A percentile compares a stretch with the other conserved stretches of the same genome.
Conservation (phyloP, 305 asterid genomes). For the Fraxinus platypoda region DNA sequence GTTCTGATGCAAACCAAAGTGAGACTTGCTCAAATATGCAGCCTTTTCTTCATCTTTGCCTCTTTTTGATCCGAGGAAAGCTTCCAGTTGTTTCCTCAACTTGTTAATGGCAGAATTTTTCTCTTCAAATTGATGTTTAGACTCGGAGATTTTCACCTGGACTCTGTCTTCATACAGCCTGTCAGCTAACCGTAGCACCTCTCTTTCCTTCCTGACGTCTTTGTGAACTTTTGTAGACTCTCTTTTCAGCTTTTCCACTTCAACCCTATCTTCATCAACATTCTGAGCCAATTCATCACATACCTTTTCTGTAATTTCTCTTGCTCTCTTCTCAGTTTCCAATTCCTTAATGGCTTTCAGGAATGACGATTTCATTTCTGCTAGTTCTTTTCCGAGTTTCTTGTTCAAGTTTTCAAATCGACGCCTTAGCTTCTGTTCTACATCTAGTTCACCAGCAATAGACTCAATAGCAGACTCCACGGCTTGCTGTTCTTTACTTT, state of each 20-base stretch:
- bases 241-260: slow-evolving; percentile 46
- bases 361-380: slow-evolving; percentile 60
- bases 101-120: slow-evolving; percentile 66
- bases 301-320: slow-evolving; percentile 67
- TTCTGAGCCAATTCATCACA: slow-evolving; percentile 73
- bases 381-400: slow-evolving; percentile 74
- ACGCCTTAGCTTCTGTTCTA: slow-evolving; percentile 64
- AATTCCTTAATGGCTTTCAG: slow-evolving; percentile 61
- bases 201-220: slow-evolving; percentile 65
- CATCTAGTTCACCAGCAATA: slow-evolving; percentile 66
- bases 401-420: slow-evolving; percentile 77
- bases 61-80: slow-evolving; percentile 54
- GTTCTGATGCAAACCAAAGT: slow-evolving; percentile 24
- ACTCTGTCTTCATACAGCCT: slow-evolving; percentile 59
- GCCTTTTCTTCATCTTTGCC: slow-evolving; percentile 45
- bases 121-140: slow-evolving; percentile 63
- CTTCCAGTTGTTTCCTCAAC: slow-evolving; percentile 77
- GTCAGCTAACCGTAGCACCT: slow-evolving; percentile 61
- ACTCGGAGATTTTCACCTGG: slow-evolving; percentile 59
- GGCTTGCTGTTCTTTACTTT: slow-evolving; percentile 51
- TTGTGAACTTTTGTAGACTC: slow-evolving; percentile 51
- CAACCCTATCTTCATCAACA: slow-evolving; percentile 58
- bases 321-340: slow-evolving; percentile 72
- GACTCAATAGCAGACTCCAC: slow-evolving; percentile 62
- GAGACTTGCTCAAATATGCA: slow-evolving; percentile 32